Conservation (phyloP, 345 rosid species). For the Pistacia integerrima region DNA sequence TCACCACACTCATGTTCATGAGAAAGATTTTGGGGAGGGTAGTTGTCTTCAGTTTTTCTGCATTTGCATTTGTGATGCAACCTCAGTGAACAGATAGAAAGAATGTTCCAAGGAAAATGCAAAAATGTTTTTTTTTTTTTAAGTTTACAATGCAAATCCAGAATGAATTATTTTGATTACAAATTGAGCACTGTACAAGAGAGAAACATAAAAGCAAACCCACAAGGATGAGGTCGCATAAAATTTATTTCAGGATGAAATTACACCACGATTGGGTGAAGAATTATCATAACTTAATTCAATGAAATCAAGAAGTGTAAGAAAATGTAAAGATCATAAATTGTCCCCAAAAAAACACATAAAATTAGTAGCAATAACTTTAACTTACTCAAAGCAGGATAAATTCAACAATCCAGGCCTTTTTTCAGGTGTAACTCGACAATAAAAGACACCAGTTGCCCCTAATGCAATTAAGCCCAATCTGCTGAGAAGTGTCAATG, state of each 20-base stretch:
- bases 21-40: constrained; percentile 24
- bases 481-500: constrained; percentile 63
- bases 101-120: neutral
- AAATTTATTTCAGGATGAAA: neutral
- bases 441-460: constrained; percentile 80
- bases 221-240: too few species aligned
- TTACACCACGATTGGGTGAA: neutral
- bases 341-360: neutral
- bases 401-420: constrained; percentile 36
- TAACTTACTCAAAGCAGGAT: constrained; percentile 63
- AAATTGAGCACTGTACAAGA: too few species aligned
- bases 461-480: constrained; percentile 69
- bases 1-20: constrained; percentile 33
- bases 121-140: neutral
- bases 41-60: constrained; percentile 45
- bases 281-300: neutral
- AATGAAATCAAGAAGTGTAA: neutral
- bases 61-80: constrained; percentile 32
- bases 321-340: neutral
- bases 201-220: too few species aligned
- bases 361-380: neutral
- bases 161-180: neutral
- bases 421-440: constrained; percentile 49
- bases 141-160: neutral
- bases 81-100: constrained; percentile 3